Base-by-base conservation (phyloP, 2,329 filamentous ascomycete species). In the Ophiostoma pallidulum region DNA sequence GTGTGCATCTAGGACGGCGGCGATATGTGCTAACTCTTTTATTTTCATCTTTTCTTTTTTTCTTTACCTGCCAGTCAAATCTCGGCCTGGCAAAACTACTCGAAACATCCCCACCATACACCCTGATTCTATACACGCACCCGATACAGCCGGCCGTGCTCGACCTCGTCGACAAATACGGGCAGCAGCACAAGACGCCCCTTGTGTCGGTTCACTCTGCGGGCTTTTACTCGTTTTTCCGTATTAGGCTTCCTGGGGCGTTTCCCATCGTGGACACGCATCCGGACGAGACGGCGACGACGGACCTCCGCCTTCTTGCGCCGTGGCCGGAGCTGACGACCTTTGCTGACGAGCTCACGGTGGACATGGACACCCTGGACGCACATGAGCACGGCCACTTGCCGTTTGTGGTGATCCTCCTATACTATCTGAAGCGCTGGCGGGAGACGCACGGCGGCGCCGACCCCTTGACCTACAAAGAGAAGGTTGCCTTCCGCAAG, bases 231-330 rank as follows among this genome's bases (percentile, higher is more conserved):
- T 86, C 87, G 2, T 86, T 86, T 56, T 94, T 97, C 63, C 84
- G 81, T n/a, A 72, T 94, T 24, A 73, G 78, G 56, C 70, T 95
- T 24, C 84, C 86, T 9, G 72, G 79, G n/a, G 78, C 82, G 24
- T 95, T 94, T 58, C 89, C 91, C 5, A 85, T 98, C 49, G 86
- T 98, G 53, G 91, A 98, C 62, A 97, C 92, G 38, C 92, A 98
- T 60, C 92, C 92, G 1, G 89, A 94, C 53, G 80, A 87, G 35
- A 86, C 87, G 33, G 81, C 87, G 8, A 92, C 80, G 1, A 82
- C 85, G 48, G 92, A 98, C 58, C 73, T 98, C 29, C 82, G 92
- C 42, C 73, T 98, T 12, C 69, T 95, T 4, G 77, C 75, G 29
- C 91, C 92, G 31, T 98, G 92, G 91, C 77, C 83, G 18, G 90